Base-by-base conservation (phyloP, 2,329 filamentous ascomycete genomes). In the Lizonia empirigonia region DNA sequence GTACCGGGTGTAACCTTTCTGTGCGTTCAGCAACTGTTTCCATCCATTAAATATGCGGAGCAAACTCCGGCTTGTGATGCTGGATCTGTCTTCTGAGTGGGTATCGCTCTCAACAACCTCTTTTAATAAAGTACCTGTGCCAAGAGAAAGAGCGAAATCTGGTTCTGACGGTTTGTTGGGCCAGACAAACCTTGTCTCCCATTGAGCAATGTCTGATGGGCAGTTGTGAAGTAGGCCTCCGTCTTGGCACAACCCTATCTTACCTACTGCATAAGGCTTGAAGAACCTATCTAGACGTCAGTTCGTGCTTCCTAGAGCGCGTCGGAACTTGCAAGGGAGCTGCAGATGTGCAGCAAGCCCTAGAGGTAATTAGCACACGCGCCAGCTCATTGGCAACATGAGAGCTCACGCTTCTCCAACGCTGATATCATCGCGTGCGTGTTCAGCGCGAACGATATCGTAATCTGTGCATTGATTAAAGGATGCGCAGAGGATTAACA, bases 141-240 rank as follows among this genome's bases (percentile, higher is more conserved):
- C 24, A 3, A 27, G 12, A 10, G 24, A 27, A 10, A 27, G 24
- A 27, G 12, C 8, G 8, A 38, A 59, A 39, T 68, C 63, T 1
- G 56, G 55, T 8, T 37, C 12, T 2, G 50, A 19, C 1, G 15
- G 24, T 37, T 33, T 50, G 1, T 53, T 32, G 2, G 60, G 65
- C 67, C 56, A 68, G 2, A 68, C 34, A 23, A 45, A 52, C 12
- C 37, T 50, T 4, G 33, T 40, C 37, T 69, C 64, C 52, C 50
- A 64, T 13, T 53, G 20, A 7, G 63, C 63, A 18, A 68, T 49
- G 6, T 52, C 45, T 3, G 63, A 22, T 2, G 62, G 64, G 29
- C 63, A 64, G 40, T 67, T 68, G 27, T 68, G 52, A 9, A 62
- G 46, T 3, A 70, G 48, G 3, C 62, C 62, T 15, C 67, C 58